Conservation (phyloP, 352 stramenopile species). For the Pythium plurisporium region DNA sequence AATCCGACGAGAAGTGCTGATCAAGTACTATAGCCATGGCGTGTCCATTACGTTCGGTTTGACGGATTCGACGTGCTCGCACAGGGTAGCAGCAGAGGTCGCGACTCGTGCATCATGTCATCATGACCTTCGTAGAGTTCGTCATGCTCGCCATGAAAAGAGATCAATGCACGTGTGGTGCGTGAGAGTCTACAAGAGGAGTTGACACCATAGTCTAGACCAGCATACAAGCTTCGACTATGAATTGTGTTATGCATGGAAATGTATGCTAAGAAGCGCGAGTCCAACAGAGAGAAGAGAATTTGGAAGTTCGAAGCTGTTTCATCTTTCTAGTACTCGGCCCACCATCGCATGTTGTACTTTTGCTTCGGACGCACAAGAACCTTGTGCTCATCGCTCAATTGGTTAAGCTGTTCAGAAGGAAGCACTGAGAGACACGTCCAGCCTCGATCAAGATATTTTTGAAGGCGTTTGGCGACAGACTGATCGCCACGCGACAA, state of each 20-base stretch:
- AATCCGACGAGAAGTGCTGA: slow-evolving; percentile 51
- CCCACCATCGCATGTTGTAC: slow-evolving; percentile 14
- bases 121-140: too few relatives aligned
- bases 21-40: slow-evolving; percentile 82
- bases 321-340: too few relatives aligned
- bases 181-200: too few relatives aligned
- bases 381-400: background rate
- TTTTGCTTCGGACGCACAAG: background rate
- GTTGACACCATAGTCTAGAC: too few relatives aligned
- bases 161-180: too few relatives aligned
- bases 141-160: too few relatives aligned
- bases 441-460: slow-evolving; percentile 25
- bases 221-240: too few relatives aligned
- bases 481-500: slow-evolving; percentile 1
- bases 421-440: slow-evolving; percentile 19
- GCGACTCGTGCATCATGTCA: slow-evolving; percentile 84
- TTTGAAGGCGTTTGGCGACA: slow-evolving; percentile 7
- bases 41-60: slow-evolving; percentile 58
- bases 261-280: too few relatives aligned
- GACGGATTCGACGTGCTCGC: slow-evolving; percentile 67
- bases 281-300: too few relatives aligned
- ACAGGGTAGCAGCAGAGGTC: slow-evolving; percentile 82
- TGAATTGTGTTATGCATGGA: too few relatives aligned
- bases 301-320: too few relatives aligned
- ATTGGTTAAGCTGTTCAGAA: background rate